These are phyloP conservation scores for Heliamphora exappendiculata DNA, from an alignment of 148 eudicot species.

Conservation along the genomic window DNA sequence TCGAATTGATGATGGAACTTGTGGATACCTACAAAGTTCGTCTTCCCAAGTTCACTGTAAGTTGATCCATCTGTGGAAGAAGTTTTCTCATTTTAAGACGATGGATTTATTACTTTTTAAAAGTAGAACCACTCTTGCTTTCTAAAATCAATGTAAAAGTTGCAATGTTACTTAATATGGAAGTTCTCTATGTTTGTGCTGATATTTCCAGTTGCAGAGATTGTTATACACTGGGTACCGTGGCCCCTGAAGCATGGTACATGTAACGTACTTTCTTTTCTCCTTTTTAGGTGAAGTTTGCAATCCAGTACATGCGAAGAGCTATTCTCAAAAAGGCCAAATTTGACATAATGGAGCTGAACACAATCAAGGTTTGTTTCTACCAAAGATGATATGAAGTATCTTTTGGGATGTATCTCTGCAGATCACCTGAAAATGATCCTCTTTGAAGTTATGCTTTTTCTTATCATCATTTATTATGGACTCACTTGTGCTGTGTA, in stretches of 20 bases:
- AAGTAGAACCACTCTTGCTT: background rate
- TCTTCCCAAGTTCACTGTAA: conserved; percentile 91
- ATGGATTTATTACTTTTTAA: background rate
- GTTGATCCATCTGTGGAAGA: conserved; percentile 15
- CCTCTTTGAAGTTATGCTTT: background rate
- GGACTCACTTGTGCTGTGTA: no score
- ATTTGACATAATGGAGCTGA: conserved; percentile 82
- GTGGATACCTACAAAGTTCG: conserved; percentile 94
- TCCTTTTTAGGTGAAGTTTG: conserved; percentile 71
- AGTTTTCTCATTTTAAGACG: background rate
- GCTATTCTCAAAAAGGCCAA: conserved; percentile 90
- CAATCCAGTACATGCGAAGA: conserved; percentile 94
- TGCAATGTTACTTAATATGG: background rate
- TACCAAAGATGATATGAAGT: background rate
- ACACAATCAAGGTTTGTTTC: conserved; percentile 70
- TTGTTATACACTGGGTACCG: background rate
- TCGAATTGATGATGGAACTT: conserved; percentile 98
- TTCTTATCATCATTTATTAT: background rate
- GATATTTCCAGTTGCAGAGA: background rate
- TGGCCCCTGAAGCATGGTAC: background rate
- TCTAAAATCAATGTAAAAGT: background rate
- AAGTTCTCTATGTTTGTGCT: background rate
- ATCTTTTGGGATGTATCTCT: background rate
- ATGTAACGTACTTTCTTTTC: background rate
- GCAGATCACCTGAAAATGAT: conserved; percentile 7